Evolutionary conservation across 2,329 filamentous ascomycete species (phyloP).

Genomic region (Xylariaceae sp.): DNA sequence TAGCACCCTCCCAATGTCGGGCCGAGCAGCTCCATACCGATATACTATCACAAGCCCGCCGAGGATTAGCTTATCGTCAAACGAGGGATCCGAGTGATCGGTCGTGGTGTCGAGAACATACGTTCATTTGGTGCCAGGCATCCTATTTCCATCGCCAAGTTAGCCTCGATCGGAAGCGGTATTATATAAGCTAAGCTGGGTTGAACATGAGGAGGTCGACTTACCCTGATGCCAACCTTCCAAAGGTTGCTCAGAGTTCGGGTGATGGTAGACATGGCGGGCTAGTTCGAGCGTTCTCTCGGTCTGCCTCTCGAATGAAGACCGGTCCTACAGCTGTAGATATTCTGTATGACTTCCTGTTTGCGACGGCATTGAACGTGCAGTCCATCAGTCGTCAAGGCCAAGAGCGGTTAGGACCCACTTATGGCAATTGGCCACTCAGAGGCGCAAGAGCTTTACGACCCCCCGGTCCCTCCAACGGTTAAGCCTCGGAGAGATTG

Average conservation of each 20-base stretch:
- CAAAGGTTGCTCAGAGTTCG: slow-evolving; percentile 84
- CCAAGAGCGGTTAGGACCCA: not conserved
- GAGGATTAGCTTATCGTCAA: slow-evolving; percentile 26
- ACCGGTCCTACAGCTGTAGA: not conserved
- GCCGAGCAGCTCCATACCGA: slow-evolving; percentile 38
- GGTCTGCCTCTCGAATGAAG: not conserved
- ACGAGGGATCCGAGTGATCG: slow-evolving; percentile 17
- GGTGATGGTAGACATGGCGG: slow-evolving; percentile 80
- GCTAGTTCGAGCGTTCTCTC: slow-evolving; percentile 26
- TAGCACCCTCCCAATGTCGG: not conserved
- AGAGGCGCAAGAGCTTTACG: not conserved
- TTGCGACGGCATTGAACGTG: not conserved
- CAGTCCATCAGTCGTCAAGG: not conserved
- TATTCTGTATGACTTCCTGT: not conserved
- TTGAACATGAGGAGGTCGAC: slow-evolving; percentile 18
- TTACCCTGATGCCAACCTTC: slow-evolving; percentile 81
- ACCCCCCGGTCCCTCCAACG: not conserved
- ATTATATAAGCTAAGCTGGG: slow-evolving; percentile 1
- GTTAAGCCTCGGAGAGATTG: slow-evolving; percentile 1
- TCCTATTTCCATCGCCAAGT: slow-evolving; percentile 52
- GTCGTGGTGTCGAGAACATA: slow-evolving; percentile 49
- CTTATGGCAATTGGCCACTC: not conserved
- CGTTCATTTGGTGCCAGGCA: slow-evolving; percentile 86
- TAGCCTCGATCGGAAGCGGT: slow-evolving; percentile 25
- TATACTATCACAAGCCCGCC: slow-evolving; percentile 41